Evolutionary conservation across 164 flowering plant genomes (phyloP), one percentile per base, ranked within the genome.

Genomic region (Vitis cinerea): DNA sequence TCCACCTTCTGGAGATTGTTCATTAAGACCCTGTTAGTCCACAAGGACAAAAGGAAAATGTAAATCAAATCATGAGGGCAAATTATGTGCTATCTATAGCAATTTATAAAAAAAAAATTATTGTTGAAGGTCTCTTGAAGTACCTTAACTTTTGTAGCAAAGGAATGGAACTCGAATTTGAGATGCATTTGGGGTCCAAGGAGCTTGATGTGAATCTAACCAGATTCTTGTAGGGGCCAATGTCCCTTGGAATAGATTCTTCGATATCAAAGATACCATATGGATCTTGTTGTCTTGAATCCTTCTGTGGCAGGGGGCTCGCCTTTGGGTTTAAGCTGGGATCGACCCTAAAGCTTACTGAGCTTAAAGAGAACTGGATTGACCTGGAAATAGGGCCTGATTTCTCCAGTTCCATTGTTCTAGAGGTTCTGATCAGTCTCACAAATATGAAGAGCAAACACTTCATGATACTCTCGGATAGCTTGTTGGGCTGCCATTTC

Each of bases 151-250:
- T 91, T 65, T 77, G 83, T 2, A 93, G 76, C 17, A 95, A 59
- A 64, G 97, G 89, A 65, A 78, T 58, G 15, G 87, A 95, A 69
- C 79, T 87, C 0, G 92, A 77, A 67, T 73, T 83, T 3, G 95
- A 85, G 49, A 93, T 82, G 79, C 83, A 88, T 77, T 84, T 93
- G 0, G 83, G 81, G 66, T 90, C 96, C 83, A 93, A 67, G 15
- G 97, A 90, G 69, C 73, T 86, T 29, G 94, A 81, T 1, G 94
- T 76, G 75, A 93, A 90, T 19, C 76, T 80, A 50, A 91, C 93
- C 78, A 91, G 81, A 81, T 95, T 91, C 79, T 95, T 95, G 79
- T 91, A 95, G 70, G 94, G 96, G n/a, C 98, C 98, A 67, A 95
- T 87, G 71, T 95, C 97, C 63, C 99, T 92, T 9, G 92, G 85